A percentile compares a stretch with the other conserved stretches of the same genome.
phyloP scores from a whole-genome alignment of 2,329 filamentous ascomycete genomes.

The Fusarium liriodendri region DNA sequence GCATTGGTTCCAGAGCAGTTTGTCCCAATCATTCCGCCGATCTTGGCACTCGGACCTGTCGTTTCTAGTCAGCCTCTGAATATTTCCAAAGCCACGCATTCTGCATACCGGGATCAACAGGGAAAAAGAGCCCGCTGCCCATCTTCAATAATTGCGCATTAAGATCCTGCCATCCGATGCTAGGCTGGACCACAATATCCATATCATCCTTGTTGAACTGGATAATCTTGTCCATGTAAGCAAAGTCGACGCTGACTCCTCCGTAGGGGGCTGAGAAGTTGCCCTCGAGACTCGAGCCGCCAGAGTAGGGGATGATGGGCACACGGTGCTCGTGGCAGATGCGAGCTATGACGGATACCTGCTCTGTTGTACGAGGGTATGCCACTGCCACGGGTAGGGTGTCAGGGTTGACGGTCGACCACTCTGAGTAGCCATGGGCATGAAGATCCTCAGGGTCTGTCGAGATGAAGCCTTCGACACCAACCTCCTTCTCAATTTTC shows the following conservation, averaged over 20 bases:
- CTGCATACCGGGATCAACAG: slow-evolving; percentile 81
- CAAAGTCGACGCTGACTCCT: slow-evolving; percentile 90
- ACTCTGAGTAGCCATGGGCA: slow-evolving; percentile 74
- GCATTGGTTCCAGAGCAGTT: slow-evolving; percentile 84
- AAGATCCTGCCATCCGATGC: slow-evolving; percentile 90
- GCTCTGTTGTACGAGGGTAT: slow-evolving; percentile 70
- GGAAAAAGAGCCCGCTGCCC: slow-evolving; percentile 85
- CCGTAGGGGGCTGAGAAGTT: slow-evolving; percentile 91
- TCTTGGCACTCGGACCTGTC: slow-evolving; percentile 73
- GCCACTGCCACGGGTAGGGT: slow-evolving; percentile 71
- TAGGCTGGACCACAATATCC: slow-evolving; percentile 92
- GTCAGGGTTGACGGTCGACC: slow-evolving; percentile 72
- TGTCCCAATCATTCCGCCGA: slow-evolving; percentile 86
- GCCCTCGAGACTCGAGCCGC: slow-evolving; percentile 87
- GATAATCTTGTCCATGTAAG: slow-evolving; percentile 85
- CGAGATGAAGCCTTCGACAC: slow-evolving; percentile 67
- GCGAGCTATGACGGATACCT: slow-evolving; percentile 70
- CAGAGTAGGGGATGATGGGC: slow-evolving; percentile 88
- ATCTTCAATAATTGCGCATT: slow-evolving; percentile 78
- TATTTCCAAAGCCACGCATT: neutral
- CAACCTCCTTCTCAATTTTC: slow-evolving; percentile 63
- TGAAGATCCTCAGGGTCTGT: slow-evolving; percentile 71
- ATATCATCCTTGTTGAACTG: slow-evolving; percentile 86
- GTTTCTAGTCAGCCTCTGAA: neutral
- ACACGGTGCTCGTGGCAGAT: slow-evolving; percentile 83